These are phyloP conservation scores for Scenedesmus sp. DNA, from an alignment of 163 green algal species.

Conservation along the genomic window DNA sequence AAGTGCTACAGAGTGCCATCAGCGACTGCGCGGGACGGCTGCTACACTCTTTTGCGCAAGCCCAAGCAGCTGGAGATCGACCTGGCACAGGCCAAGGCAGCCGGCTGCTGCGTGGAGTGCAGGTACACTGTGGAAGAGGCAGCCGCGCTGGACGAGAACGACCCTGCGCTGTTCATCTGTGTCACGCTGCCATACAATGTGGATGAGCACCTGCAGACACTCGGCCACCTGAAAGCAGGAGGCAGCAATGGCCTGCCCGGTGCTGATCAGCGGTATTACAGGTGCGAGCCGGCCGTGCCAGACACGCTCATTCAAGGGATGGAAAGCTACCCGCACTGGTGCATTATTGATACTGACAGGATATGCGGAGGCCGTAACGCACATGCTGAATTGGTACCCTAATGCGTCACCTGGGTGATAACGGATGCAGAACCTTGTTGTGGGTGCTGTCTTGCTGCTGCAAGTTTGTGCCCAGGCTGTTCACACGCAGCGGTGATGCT, in stretches of 20 bases:
- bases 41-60: neutral
- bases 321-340: no score
- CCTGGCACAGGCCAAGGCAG: neutral
- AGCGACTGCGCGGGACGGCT: neutral
- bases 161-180: neutral
- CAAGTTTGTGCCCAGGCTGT: neutral
- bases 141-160: neutral
- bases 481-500: neutral
- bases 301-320: no score
- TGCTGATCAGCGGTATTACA: no score
- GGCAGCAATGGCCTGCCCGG: no score
- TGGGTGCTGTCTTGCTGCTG: neutral
- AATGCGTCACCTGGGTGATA: no score
- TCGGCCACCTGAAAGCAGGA: neutral
- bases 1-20: neutral
- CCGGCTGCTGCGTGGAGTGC: neutral
- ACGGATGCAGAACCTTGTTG: neutral
- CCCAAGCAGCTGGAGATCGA: neutral
- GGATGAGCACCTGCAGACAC: neutral
- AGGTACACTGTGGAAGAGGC: neutral
- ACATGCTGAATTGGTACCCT: no score
- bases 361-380: no score
- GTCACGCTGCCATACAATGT: neutral
- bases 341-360: no score
- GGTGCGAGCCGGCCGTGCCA: no score